A percentile compares a stretch with the other conserved stretches of the same genome.
Conservation (phyloP, 108 stramenopile genomes). For the Nitzschia sp. region DNA sequence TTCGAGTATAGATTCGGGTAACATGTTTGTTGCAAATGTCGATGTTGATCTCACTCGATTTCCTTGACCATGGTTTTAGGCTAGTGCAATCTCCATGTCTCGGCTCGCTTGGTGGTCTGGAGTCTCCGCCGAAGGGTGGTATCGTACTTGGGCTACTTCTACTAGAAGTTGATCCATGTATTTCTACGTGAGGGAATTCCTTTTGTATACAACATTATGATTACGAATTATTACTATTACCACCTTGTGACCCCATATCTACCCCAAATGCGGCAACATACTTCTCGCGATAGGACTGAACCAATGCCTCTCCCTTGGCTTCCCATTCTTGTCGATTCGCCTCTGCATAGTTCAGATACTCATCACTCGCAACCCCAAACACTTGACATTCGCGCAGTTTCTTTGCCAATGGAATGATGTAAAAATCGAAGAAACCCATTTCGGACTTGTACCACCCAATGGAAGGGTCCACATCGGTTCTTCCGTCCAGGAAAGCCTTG, state of each 20-base stretch:
- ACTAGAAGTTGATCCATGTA: too few relatives aligned
- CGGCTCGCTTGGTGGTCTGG: too few relatives aligned
- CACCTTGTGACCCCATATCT: too few relatives aligned
- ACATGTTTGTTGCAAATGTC: too few relatives aligned
- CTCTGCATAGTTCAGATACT: constrained; percentile 4
- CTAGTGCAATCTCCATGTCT: too few relatives aligned
- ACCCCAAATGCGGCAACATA: not conserved
- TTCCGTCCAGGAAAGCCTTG: not conserved
- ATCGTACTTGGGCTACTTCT: too few relatives aligned
- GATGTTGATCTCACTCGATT: too few relatives aligned
- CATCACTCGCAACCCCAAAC: constrained; percentile 6
- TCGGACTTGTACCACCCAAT: not conserved
- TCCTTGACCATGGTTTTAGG: not conserved
- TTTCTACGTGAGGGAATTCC: too few relatives aligned
- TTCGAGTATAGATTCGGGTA: not conserved
- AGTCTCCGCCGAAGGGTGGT: too few relatives aligned
- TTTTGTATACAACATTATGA: too few relatives aligned
- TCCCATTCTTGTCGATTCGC: constrained; percentile 5
- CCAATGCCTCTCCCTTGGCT: not conserved
- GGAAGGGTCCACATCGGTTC: not conserved
- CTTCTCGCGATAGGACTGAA: not conserved
- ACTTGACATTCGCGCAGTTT: not conserved
- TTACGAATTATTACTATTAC: too few relatives aligned
- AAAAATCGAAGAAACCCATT: not conserved
- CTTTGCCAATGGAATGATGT: constrained; percentile 4